These are phyloP conservation scores for Cucurbita maxima DNA, from an alignment of 306 rosid genomes.

Conservation along the genomic window DNA sequence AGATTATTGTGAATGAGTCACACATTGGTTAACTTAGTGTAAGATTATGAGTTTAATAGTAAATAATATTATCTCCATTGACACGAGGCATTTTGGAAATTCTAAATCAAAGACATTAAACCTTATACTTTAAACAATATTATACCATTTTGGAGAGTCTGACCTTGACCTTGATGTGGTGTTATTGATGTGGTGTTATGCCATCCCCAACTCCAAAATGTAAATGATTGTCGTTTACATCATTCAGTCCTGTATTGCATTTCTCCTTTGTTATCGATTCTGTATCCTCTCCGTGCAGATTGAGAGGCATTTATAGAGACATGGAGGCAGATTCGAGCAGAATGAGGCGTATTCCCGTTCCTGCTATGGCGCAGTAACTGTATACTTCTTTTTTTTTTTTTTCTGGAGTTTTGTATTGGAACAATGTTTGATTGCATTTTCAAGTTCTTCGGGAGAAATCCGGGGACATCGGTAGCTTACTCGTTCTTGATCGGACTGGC, in stretches of 20 bases:
- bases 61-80: no score
- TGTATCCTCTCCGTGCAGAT: slow-evolving; percentile 38
- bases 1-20: no score
- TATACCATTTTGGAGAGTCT: no score
- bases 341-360: slow-evolving; percentile 97
- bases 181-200: no score
- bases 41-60: no score
- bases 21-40: no score
- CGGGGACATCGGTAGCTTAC: not conserved
- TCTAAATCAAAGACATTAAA: no score
- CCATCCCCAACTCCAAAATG: not conserved
- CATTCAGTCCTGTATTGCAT: not conserved
- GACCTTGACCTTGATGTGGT: slow-evolving; percentile 98
- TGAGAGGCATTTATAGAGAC: slow-evolving; percentile 75
- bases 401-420: not conserved
- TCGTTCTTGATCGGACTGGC: not conserved
- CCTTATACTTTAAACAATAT: no score
- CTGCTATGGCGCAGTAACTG: slow-evolving; percentile 85
- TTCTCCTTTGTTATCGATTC: slow-evolving; percentile 1
- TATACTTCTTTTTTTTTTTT: slow-evolving; percentile 11
- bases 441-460: not conserved
- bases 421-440: not conserved
- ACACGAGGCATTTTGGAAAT: no score
- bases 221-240: not conserved
- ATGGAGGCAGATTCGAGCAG: slow-evolving; percentile 96